Evolutionary conservation across 1,139 yeast species (phyloP).

Genomic region (Kazachstania sp.): DNA sequence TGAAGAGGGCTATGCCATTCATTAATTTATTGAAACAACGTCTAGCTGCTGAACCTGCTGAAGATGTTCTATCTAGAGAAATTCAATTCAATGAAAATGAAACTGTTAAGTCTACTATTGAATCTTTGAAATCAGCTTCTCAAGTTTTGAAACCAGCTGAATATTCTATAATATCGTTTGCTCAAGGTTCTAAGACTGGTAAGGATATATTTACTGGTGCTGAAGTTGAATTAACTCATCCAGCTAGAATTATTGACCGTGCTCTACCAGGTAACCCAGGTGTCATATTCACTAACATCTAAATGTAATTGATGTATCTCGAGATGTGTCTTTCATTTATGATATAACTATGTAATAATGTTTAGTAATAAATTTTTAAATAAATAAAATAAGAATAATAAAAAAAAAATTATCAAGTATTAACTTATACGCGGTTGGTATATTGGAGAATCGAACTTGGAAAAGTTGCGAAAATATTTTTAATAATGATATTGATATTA

Average conservation of each 20-base stretch:
- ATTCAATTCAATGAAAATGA: conserved; percentile 72
- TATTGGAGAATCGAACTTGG: no score
- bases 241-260: conserved; percentile 64
- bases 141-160: conserved; percentile 45
- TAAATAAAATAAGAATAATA: background rate
- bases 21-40: conserved; percentile 78
- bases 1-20: conserved; percentile 98
- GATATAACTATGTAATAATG: background rate
- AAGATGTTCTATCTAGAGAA: conserved; percentile 78
- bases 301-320: conserved; percentile 1
- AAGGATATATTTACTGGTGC: conserved; percentile 60
- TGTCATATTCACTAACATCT: conserved; percentile 57
- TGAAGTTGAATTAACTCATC: conserved; percentile 53
- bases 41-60: conserved; percentile 55
- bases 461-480: no score
- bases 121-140: conserved; percentile 56
- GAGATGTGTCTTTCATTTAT: background rate
- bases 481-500: no score
- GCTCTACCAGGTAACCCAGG: conserved; percentile 96
- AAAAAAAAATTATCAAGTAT: background rate
- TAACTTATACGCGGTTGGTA: background rate
- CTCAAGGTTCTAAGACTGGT: conserved; percentile 55
- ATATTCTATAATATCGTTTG: conserved; percentile 50
- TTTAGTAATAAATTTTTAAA: background rate
- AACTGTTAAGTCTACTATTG: conserved; percentile 48